Conservation (phyloP, 768 basidiomycete genomes). For the Lactifluus pinguis region DNA sequence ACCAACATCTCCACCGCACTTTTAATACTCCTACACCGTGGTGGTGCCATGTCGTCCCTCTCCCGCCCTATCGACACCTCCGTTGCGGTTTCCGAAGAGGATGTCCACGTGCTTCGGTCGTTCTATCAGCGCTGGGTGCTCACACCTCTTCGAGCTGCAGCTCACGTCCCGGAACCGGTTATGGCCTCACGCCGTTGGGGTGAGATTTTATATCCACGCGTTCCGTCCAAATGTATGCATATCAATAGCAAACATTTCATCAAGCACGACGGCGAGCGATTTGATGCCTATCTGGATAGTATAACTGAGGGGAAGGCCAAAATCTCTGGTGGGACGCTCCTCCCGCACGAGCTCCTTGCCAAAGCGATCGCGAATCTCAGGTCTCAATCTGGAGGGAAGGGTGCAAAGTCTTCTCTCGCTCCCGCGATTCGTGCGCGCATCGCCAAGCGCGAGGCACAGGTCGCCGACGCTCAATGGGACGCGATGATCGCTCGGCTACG, state of each 20-base stretch:
- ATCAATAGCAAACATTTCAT: conserved; percentile 46
- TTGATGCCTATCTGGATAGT: conserved; percentile 45
- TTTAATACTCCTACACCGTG: conserved; percentile 39
- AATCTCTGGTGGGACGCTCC: conserved; percentile 59
- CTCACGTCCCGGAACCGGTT: conserved; percentile 44
- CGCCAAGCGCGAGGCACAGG: conserved; percentile 31
- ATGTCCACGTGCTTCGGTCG: conserved; percentile 41
- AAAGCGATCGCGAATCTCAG: conserved; percentile 25
- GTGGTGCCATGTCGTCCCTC: conserved; percentile 21
- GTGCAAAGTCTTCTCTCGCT: conserved; percentile 15
- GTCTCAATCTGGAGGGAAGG: neutral
- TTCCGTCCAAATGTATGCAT: conserved; percentile 55
- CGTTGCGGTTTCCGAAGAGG: conserved; percentile 28
- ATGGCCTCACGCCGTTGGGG: conserved; percentile 56
- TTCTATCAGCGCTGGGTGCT: conserved; percentile 53
- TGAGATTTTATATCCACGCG: conserved; percentile 48
- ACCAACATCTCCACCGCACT: conserved; percentile 62
- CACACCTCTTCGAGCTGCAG: conserved; percentile 41
- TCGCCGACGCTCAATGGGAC: conserved; percentile 61
- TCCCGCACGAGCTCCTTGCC: conserved; percentile 52
- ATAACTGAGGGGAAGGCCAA: conserved; percentile 46
- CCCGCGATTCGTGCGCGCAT: conserved; percentile 26
- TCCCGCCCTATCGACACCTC: conserved; percentile 16
- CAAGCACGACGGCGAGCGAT: conserved; percentile 49
- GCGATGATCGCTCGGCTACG: conserved; percentile 44